These are phyloP conservation scores for Populus ilicifolia DNA, from an alignment of 345 rosid species.

Conservation along the genomic window DNA sequence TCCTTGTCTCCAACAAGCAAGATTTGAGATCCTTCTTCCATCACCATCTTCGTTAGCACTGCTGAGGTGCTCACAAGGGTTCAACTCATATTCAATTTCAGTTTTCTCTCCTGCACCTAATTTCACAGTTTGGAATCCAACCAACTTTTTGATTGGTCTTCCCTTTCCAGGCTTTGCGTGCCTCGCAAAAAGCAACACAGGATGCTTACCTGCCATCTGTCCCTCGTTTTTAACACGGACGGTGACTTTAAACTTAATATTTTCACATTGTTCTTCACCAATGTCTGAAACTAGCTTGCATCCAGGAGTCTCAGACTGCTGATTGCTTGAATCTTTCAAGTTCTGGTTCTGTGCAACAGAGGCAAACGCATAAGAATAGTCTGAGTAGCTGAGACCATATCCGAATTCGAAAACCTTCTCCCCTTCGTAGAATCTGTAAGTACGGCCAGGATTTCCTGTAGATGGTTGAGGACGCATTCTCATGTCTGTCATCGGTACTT, in stretches of 20 bases:
- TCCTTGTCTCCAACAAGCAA: conserved; percentile 66
- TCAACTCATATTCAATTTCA: conserved; percentile 51
- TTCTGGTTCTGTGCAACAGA: conserved; percentile 19
- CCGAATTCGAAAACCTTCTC: conserved; percentile 62
- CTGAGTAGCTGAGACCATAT: conserved; percentile 72
- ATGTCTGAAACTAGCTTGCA: conserved; percentile 45
- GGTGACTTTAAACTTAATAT: conserved; percentile 37
- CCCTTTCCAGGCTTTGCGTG: conserved; percentile 43
- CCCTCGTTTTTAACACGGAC: conserved; percentile 58
- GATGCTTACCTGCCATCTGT: conserved; percentile 67
- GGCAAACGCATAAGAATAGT: conserved; percentile 49
- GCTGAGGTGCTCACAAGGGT: conserved; percentile 61
- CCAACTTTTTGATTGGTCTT: conserved; percentile 58
- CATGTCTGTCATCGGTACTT: conserved; percentile 83
- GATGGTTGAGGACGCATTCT: conserved; percentile 65
- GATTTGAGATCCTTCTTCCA: conserved; percentile 67
- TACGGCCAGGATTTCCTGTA: conserved; percentile 77
- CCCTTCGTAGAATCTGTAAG: conserved; percentile 75
- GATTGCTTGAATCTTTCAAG: conserved; percentile 24
- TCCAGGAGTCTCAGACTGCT: background rate
- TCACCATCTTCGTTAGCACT: conserved; percentile 57
- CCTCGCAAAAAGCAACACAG: conserved; percentile 56
- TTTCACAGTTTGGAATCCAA: conserved; percentile 65
- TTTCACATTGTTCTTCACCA: conserved; percentile 39
- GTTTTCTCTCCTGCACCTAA: conserved; percentile 49